These are phyloP conservation scores for Catenaria anguillulae DNA, from an alignment of 371 early-diverging fungal species.

Conservation along the genomic window DNA sequence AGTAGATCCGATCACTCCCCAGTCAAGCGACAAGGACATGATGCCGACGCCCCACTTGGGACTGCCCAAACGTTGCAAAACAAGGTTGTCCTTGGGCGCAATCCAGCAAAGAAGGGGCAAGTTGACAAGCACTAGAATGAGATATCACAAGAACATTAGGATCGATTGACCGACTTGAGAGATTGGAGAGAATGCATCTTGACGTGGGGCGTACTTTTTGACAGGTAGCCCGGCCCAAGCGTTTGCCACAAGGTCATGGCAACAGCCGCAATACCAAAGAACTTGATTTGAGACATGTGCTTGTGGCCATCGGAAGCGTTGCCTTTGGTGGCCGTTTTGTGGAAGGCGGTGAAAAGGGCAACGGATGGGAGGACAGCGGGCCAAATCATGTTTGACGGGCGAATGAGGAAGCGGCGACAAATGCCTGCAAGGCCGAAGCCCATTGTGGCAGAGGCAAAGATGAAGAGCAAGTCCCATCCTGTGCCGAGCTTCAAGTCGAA, in stretches of 20 bases:
- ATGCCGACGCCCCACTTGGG: too few relatives aligned
- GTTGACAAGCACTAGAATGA: not conserved
- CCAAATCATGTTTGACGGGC: constrained; percentile 64
- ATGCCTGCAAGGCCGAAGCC: constrained; percentile 75
- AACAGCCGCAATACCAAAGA: not conserved
- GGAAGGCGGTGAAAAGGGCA: constrained; percentile 56
- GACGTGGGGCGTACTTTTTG: too few relatives aligned
- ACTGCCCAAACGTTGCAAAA: too few relatives aligned
- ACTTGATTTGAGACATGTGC: not conserved
- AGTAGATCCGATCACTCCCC: too few relatives aligned
- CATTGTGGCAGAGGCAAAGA: constrained; percentile 55
- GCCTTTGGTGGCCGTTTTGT: constrained; percentile 14
- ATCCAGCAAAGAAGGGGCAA: too few relatives aligned
- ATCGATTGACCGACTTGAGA: too few relatives aligned
- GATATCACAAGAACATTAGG: constrained; percentile 15
- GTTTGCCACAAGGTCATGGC: too few relatives aligned
- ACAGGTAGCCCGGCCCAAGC: too few relatives aligned
- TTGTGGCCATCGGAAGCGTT: not conserved
- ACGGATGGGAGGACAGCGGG: constrained; percentile 54
- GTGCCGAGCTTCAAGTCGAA: constrained; percentile 41
- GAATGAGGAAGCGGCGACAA: constrained; percentile 55
- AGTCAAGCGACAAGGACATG: too few relatives aligned
- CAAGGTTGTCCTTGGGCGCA: too few relatives aligned
- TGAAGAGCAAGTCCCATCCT: constrained; percentile 35
- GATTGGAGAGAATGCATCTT: too few relatives aligned